These are phyloP conservation scores for Lichenothelia convexa DNA, from an alignment of 495 filamentous ascomycete genomes.

Conservation along the genomic window DNA sequence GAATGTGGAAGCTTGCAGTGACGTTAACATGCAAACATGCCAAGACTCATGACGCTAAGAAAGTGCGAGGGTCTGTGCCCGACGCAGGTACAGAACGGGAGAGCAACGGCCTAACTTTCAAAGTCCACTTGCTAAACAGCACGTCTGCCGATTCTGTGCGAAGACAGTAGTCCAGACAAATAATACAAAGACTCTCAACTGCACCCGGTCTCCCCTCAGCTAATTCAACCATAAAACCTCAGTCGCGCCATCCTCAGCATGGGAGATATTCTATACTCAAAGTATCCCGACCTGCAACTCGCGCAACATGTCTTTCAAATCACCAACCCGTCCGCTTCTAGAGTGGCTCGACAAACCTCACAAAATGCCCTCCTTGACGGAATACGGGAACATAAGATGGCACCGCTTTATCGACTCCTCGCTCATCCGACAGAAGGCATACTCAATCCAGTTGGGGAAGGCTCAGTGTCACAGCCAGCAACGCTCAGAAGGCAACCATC, in stretches of 20 bases:
- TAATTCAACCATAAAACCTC: no score
- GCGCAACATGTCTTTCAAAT: slow-evolving; percentile 95
- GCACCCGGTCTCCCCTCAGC: no score
- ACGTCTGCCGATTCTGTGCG: no score
- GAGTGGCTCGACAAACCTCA: slow-evolving; percentile 47
- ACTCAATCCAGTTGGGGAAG: slow-evolving; percentile 60
- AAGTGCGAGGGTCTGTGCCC: no score
- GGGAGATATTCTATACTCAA: slow-evolving; percentile 95
- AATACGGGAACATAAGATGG: slow-evolving; percentile 88
- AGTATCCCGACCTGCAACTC: slow-evolving; percentile 79
- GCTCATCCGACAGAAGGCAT: slow-evolving; percentile 89
- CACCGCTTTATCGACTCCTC: slow-evolving; percentile 84
- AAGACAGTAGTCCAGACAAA: background rate
- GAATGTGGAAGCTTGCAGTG: no score
- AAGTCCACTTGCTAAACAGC: no score
- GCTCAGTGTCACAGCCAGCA: slow-evolving; percentile 36
- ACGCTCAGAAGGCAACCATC: slow-evolving; percentile 16
- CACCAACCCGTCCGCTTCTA: slow-evolving; percentile 66
- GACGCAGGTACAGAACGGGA: no score
- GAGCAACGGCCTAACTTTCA: no score
- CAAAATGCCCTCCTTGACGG: slow-evolving; percentile 79
- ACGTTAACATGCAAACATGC: no score
- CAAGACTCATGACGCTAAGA: no score
- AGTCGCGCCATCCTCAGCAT: slow-evolving; percentile 33
- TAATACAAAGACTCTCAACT: no score